A percentile compares a stretch with the other conserved stretches of the same genome.
phyloP scores from a whole-genome alignment of 176 grass and related monocot species.

The Zea luxurians region DNA sequence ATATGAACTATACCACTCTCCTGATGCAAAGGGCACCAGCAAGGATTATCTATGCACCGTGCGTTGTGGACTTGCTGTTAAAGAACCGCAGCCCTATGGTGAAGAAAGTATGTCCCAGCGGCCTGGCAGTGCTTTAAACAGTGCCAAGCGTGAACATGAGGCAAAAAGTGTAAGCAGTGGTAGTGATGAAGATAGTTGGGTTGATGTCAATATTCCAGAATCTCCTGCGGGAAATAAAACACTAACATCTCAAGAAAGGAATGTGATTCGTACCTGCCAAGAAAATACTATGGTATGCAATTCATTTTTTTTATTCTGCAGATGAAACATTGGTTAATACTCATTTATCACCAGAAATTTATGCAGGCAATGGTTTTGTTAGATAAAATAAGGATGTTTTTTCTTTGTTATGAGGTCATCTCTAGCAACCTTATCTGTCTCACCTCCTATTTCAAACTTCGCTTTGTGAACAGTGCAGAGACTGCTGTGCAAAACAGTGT shows the following conservation, averaged over 20 bases:
- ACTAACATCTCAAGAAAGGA: slow-evolving; percentile 36
- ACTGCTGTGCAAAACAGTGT: no score
- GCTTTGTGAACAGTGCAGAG: no score
- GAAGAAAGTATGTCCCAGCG: slow-evolving; percentile 47
- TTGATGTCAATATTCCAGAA: slow-evolving; percentile 70
- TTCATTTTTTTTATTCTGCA: slow-evolving; percentile 13
- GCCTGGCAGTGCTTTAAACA: slow-evolving; percentile 27
- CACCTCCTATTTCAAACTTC: no score
- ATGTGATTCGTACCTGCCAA: slow-evolving; percentile 33
- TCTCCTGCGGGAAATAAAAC: slow-evolving; percentile 33
- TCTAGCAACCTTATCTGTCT: no score
- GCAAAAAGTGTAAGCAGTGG: slow-evolving; percentile 40
- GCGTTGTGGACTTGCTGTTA: slow-evolving; percentile 56
- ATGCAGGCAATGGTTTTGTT: slow-evolving; percentile 1
- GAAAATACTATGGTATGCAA: slow-evolving; percentile 53
- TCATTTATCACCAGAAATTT: slow-evolving; percentile 18
- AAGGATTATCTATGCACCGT: slow-evolving; percentile 92
- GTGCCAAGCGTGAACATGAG: slow-evolving; percentile 49
- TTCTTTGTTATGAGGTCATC: not conserved
- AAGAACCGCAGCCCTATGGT: slow-evolving; percentile 39
- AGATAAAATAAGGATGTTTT: not conserved
- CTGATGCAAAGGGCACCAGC: slow-evolving; percentile 31
- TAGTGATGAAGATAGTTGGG: slow-evolving; percentile 81
- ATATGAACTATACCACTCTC: slow-evolving; percentile 89
- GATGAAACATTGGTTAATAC: not conserved